Base-by-base conservation (phyloP, 2,329 filamentous ascomycete genomes). In the Capronia coronata region DNA sequence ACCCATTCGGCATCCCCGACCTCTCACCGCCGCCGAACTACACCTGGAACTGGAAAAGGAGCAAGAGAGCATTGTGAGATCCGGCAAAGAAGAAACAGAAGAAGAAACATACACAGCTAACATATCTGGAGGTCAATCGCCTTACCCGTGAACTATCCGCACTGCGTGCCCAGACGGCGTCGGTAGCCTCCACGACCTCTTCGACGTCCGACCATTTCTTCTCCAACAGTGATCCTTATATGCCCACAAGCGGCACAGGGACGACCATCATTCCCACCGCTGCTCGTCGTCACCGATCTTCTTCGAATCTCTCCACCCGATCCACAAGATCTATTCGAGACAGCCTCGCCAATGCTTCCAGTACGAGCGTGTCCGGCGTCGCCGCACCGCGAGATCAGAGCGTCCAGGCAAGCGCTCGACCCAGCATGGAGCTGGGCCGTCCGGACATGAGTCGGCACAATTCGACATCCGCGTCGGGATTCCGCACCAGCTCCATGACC, bases 21-120 rank as follows among this genome's bases (percentile, higher is more conserved):
- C 90, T 2, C 71, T 96, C 65, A 96, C 91, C 0, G 83, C 88
- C 1, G 86, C 88, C 2, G 91, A 97, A 67, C 75, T 97, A 54
- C 89, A 96, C 67, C 75, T 86, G 52, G 82, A 95, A 70, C 75
- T 96, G 21, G 91, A 97, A 69, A 93, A 94, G 68, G 91, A 97
- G 65, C 90, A 97, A 62, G 91, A 97, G 68, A 87, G 89, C 29
- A 84, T 96, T 62, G 90, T 93, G 75, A 57, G 81, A 71, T 9
- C 14, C 5, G 11, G 22, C 5, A 41, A 21, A 18, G 38, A n/a
- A n/a, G n/a, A n/a, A n/a, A n/a, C 23, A 27, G 23, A 27, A 27
- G 23, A 27, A 27, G 5, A 27, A 27, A 10, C 10, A 27, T 27
- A 10, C 23, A 10, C n/a, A 21, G 35, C 35, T 38, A 38, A 38